Base-by-base conservation (phyloP, 2,329 filamentous ascomycete genomes). In the Aspergillus eucalypticola region DNA sequence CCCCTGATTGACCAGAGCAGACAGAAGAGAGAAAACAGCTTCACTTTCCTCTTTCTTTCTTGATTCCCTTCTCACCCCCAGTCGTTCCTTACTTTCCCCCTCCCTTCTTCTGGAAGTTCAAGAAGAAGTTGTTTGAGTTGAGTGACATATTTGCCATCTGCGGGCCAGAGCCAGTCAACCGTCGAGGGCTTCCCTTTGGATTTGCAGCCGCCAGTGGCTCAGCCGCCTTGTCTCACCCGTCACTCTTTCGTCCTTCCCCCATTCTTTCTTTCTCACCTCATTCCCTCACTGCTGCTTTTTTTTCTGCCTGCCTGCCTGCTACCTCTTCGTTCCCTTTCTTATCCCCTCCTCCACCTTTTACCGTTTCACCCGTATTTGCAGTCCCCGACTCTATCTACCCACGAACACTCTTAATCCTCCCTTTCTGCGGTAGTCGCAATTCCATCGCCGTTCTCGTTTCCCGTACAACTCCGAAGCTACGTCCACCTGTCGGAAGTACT, bases 171-270 rank as follows among this genome's bases (percentile, higher is more conserved):
- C 52, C 42, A 51, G 42, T 27, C 51, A 54, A 41, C 32, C 32
- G 32, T 35, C 32, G 32, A 35, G 32, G 10, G 32, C 32, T 35
- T 49, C 32, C 57, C 23, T 48, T 23, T 29, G 21, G 38, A 25
- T 38, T 23, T 23, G 41, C 39, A 53, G 49, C 54, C 60, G 60
- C 56, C 52, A 49, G 53, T 49, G 54, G 60, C 60, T 59, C 60
- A 61, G 58, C 54, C 59, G 53, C 51, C 59, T 48, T 59, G 59
- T 63, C 59, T 61, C 56, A 56, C 55, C 53, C 52, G 52, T 61
- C 59, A 59, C 50, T 60, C 59, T 42, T 57, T 54, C 21, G 23
- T 53, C 49, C 39, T 38, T 35, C 32, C n/a, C 56, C 56, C 48
- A 23, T 52, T 29, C 21, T 29, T 53, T 39, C 41, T 48, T 53